Evolutionary conservation across 805 yeast genomes (phyloP).

Genomic region (Pichia exigua): DNA sequence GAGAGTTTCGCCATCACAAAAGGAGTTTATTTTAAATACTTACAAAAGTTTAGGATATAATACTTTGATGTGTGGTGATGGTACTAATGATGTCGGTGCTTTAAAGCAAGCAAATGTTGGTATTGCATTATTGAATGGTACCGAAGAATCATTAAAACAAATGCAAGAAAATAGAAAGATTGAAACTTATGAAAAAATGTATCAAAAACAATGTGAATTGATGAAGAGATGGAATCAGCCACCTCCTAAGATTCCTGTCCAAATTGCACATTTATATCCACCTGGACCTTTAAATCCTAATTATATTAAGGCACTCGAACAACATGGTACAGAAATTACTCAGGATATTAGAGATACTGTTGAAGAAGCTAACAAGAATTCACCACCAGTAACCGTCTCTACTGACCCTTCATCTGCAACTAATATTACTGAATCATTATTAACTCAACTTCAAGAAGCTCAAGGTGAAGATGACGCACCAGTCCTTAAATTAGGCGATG

Average conservation of each 20-base stretch:
- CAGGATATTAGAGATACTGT: conserved; percentile 62
- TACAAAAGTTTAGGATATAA: conserved; percentile 84
- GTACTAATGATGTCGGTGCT: conserved; percentile 99
- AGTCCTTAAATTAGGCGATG: conserved; percentile 90
- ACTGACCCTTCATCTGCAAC: conserved; percentile 20
- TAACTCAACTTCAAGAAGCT: conserved; percentile 43
- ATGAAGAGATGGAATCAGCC: conserved; percentile 79
- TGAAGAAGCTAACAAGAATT: conserved; percentile 35
- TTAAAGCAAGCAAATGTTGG: conserved; percentile 97
- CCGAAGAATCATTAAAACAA: conserved; percentile 88
- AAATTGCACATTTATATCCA: conserved; percentile 93
- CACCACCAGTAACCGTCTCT: conserved; percentile 24
- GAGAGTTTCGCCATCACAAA: conserved; percentile 93
- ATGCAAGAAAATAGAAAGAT: conserved; percentile 72
- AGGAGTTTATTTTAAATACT: conserved; percentile 80
- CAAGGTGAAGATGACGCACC: conserved; percentile 81
- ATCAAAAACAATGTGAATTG: conserved; percentile 76
- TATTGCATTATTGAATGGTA: conserved; percentile 94
- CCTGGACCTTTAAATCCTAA: conserved; percentile 91
- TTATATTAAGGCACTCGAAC: conserved; percentile 77
- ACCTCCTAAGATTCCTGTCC: conserved; percentile 71
- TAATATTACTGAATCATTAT: conserved; percentile 53
- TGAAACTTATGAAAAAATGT: conserved; percentile 56
- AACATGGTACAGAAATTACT: conserved; percentile 72
- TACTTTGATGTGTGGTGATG: conserved; percentile 99